Evolutionary conservation across 305 asterid species (phyloP).

Genomic region (Solanum hybrid): DNA sequence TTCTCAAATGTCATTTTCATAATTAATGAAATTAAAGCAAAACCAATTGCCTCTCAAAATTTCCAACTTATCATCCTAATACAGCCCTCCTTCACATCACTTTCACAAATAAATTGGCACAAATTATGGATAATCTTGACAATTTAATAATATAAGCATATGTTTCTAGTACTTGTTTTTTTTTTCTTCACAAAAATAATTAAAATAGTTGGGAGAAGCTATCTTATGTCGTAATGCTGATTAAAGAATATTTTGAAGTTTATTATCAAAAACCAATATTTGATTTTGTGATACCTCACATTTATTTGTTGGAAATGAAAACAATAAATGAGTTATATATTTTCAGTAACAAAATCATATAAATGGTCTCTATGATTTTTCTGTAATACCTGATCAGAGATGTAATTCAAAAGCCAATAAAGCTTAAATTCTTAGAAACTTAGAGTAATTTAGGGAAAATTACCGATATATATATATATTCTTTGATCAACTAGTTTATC

Average conservation of each 20-base stretch:
- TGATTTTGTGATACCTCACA: background rate
- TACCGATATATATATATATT: no score
- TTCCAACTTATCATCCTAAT: background rate
- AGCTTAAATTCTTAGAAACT: background rate
- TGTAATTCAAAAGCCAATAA: background rate
- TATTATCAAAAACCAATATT: background rate
- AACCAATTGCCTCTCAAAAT: background rate
- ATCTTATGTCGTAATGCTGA: background rate
- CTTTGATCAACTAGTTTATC: background rate
- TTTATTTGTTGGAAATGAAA: background rate
- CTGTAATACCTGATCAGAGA: background rate
- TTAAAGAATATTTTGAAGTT: background rate
- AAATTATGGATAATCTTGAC: background rate
- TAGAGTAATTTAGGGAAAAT: background rate
- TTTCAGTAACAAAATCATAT: background rate
- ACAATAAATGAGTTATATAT: background rate
- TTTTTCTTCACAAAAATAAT: background rate
- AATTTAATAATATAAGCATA: background rate
- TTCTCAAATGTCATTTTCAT: slow-evolving; percentile 10
- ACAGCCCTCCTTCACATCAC: background rate
- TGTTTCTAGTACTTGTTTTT: background rate
- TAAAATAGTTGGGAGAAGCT: background rate
- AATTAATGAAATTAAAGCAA: background rate
- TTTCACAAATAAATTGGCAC: background rate
- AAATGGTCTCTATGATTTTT: background rate